phyloP scores from a whole-genome alignment of 78 protist genomes.

The Dictyostelium capitatum region DNA sequence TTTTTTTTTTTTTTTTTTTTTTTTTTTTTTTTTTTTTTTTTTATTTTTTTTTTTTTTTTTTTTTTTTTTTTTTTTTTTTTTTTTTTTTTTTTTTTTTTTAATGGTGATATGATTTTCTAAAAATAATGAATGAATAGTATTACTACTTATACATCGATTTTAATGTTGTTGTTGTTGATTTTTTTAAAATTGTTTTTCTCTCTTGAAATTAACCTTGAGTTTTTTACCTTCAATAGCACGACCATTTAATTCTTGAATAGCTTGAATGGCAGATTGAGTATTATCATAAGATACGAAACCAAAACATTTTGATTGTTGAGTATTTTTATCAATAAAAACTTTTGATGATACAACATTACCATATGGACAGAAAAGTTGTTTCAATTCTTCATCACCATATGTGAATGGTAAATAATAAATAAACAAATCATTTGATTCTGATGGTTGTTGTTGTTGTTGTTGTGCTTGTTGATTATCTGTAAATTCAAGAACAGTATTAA shows the following conservation, averaged over 20 bases:
- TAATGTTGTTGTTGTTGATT: neutral
- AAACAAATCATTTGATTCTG: slow-evolving; percentile 83
- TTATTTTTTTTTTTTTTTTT: neutral
- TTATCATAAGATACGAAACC: slow-evolving; percentile 91
- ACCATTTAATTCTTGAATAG: slow-evolving; percentile 89
- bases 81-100: neutral
- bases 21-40: neutral
- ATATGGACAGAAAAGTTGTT: slow-evolving; percentile 71
- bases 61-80: neutral
- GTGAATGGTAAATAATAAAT: slow-evolving; percentile 89
- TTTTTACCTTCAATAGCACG: slow-evolving; percentile 88
- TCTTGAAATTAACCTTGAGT: slow-evolving; percentile 92
- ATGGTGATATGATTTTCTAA: neutral
- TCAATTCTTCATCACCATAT: slow-evolving; percentile 85
- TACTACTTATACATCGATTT: neutral
- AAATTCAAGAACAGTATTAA: neutral
- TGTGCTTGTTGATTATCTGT: neutral
- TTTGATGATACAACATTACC: slow-evolving; percentile 88
- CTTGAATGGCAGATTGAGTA: slow-evolving; percentile 84
- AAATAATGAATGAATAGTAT: neutral
- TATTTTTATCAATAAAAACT: slow-evolving; percentile 88
- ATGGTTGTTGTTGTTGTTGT: slow-evolving; percentile 41
- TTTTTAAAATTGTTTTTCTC: slow-evolving; percentile 21
- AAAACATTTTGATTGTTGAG: slow-evolving; percentile 89
- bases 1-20: neutral